Evolutionary conservation across 768 basidiomycete species (phyloP).

Genomic region (Chlorophyllum brunneum): DNA sequence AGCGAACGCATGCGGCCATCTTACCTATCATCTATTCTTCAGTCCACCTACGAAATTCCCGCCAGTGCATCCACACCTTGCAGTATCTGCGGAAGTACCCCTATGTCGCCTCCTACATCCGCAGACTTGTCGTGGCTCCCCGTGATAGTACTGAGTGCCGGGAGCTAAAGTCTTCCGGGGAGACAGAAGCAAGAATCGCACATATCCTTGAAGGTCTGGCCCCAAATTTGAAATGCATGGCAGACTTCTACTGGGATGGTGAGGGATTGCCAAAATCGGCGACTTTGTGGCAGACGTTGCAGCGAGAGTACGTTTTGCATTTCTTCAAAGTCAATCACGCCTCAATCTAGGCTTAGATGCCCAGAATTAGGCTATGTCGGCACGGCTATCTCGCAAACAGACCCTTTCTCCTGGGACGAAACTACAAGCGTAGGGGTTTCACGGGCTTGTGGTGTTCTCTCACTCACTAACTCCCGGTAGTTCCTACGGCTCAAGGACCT

Average conservation of each 20-base stretch:
- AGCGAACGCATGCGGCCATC: neutral
- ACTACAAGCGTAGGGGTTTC: neutral
- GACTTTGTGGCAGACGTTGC: slow-evolving; percentile 5
- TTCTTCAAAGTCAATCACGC: neutral
- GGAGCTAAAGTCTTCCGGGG: neutral
- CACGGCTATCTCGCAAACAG: neutral
- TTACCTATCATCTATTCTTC: slow-evolving; percentile 7
- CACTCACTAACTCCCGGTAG: neutral
- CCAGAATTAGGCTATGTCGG: neutral
- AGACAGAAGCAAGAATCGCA: neutral
- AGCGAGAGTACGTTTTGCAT: neutral
- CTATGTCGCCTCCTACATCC: slow-evolving; percentile 1
- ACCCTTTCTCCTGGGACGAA: slow-evolving; percentile 3
- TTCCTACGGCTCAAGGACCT: neutral
- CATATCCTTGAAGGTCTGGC: neutral
- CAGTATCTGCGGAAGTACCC: neutral
- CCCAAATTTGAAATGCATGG: neutral
- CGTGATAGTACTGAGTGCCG: neutral
- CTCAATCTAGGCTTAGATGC: neutral
- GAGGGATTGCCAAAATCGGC: neutral
- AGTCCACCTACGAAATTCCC: neutral
- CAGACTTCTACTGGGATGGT: slow-evolving; percentile 5
- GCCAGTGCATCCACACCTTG: slow-evolving; percentile 2
- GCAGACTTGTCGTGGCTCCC: neutral
- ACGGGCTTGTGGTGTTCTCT: neutral